Percentiles rank a stretch among this genome's conserved stretches.
phyloP scores from a whole-genome alignment of 2,329 filamentous ascomycete genomes.

The Colletotrichum sp. region DNA sequence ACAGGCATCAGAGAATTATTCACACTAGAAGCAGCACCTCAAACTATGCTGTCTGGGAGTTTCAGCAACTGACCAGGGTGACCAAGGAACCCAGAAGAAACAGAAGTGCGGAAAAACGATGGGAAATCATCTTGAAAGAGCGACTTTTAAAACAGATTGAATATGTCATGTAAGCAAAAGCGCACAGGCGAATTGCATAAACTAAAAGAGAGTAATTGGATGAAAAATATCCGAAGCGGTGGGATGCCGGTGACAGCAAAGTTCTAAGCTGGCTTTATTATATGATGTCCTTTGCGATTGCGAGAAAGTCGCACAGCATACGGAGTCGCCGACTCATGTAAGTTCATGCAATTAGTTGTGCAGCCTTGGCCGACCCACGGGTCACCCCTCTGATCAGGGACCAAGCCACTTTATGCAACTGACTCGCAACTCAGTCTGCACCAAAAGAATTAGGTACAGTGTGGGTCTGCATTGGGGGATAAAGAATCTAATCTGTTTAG shows the following conservation, averaged over 20 bases:
- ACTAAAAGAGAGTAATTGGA: neutral
- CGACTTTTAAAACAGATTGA: too few species aligned
- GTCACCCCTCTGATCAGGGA: neutral
- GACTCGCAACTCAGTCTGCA: neutral
- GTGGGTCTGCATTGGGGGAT: neutral
- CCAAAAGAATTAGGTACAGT: neutral
- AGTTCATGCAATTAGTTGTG: neutral
- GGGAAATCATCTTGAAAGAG: neutral
- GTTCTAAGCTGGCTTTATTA: neutral
- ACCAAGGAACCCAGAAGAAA: neutral
- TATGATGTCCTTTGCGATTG: neutral
- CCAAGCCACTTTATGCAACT: neutral
- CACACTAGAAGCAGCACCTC: neutral
- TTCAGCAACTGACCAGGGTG: neutral
- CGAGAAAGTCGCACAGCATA: neutral
- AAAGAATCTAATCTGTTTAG: neutral
- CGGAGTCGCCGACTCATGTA: neutral
- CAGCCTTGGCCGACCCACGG: neutral
- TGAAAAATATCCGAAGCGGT: neutral
- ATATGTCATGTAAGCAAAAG: too few species aligned
- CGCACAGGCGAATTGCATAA: neutral
- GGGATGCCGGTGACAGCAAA: neutral
- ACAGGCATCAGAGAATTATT: neutral
- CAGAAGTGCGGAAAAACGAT: neutral
- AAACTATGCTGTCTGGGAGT: rapidly evolving